These are phyloP conservation scores for Aspergillus japonicus DNA, from an alignment of 2,329 filamentous ascomycete species.

Conservation along the genomic window DNA sequence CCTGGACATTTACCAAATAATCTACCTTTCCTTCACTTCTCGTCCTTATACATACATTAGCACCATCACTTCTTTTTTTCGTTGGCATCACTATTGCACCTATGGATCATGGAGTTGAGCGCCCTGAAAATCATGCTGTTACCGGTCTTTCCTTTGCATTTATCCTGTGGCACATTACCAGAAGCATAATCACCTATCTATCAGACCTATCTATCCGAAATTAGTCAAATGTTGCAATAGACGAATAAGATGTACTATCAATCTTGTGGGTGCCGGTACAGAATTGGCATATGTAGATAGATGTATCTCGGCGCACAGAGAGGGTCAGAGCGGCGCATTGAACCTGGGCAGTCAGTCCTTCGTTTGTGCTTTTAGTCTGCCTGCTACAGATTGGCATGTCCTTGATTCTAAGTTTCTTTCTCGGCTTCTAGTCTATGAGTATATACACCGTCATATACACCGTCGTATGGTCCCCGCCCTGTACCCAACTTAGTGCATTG, in stretches of 20 bases:
- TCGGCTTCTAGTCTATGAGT: too few relatives aligned
- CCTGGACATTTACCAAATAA: not conserved
- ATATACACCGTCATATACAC: too few relatives aligned
- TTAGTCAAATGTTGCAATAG: not conserved
- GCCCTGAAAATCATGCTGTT: slow-evolving; percentile 4
- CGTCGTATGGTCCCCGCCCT: too few relatives aligned
- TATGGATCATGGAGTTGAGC: slow-evolving; percentile 3
- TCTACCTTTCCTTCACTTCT: slow-evolving; percentile 5
- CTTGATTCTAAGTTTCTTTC: too few relatives aligned
- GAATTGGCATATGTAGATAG: too few relatives aligned
- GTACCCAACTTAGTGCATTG: too few relatives aligned
- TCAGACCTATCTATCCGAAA: not conserved
- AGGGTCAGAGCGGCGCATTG: too few relatives aligned
- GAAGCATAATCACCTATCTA: not conserved
- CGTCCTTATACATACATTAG: slow-evolving; percentile 2
- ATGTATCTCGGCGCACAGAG: too few relatives aligned
- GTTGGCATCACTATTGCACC: slow-evolving; percentile 1
- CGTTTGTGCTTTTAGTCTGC: too few relatives aligned
- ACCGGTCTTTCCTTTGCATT: not conserved
- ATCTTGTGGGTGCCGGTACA: too few relatives aligned
- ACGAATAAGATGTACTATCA: not conserved
- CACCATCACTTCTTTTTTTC: not conserved
- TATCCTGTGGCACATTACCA: not conserved
- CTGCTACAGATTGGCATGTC: too few relatives aligned
- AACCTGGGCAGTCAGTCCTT: too few relatives aligned